Evolutionary conservation across 352 stramenopile genomes (phyloP), one percentile per base, ranked within the genome.

Genomic region (Plasmopara halstedii): DNA sequence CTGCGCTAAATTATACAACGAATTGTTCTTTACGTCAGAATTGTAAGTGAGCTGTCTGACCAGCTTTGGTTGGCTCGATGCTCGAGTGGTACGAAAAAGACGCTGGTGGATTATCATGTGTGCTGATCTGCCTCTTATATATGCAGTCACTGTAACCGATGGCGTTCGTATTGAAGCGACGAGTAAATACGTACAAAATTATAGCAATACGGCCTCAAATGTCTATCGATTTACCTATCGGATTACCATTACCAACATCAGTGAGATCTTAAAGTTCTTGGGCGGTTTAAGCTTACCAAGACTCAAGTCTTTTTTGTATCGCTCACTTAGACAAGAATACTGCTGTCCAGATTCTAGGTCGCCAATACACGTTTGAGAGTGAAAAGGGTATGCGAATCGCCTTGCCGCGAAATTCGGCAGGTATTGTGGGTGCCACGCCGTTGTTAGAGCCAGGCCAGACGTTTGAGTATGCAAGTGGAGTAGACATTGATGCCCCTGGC

Each of bases 401-500:
- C 3, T 41, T 90, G 34, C 65, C 73, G 8, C 67, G 71, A 10
- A 69, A 87, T 46, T 88, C 79, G 27, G 73, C 79, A 9, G 76
- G 74, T 13, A 58, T 90, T 22, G 79, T 90, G 10, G 79, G 76
- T 14, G 65, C 70, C 38, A 88, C 71, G 22, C 76, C 79, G 3
- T 46, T 83, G 37, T 42, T 90, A 29, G 53, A 53, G 20, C 79
- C 79, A 15, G 79, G 79, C 6, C 67, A 90, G 38, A 79, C 65
- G n/a, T 88, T 88, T 39, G 72, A 87, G 53, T 90, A 90, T 51
- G 75, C 72, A 3, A 90, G 76, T 32, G 76, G 79, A 20, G 72
- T 88, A 14, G 76, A 88, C 47, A 83, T 88, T 25, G 67, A 90
- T 41, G 68, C 71, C 19, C 75, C 74, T 10, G 47, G 64, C 9